Base-by-base conservation (phyloP, 2,329 filamentous ascomycete species). In the Aspergillus thermomutatus region DNA sequence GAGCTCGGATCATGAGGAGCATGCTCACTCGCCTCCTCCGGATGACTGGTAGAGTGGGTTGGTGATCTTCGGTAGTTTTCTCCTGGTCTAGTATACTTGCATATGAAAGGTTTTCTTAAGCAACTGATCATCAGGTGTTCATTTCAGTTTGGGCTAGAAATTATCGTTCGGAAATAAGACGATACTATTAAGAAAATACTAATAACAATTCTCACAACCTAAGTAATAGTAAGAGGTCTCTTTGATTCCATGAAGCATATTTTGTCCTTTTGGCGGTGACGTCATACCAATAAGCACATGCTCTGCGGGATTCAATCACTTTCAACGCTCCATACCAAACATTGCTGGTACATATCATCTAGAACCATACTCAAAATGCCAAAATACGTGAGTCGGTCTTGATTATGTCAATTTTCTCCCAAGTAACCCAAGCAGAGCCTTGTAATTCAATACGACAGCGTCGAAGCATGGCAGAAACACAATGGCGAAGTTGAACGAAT, bases 381-480 rank as follows among this genome's bases (percentile, higher is more conserved):
- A 56, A 68, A 59, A 53, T 61, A 54, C 46, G 59, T 61, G 21
- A 47, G 59, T 46, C 10, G 4, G 6, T 14, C 4, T 3, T 6
- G 3, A 37, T 14, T 9, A 8, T 37, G 45, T 50, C 11, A 3
- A 21, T 14, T 34, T 34, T 23, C 7, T 19, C 17, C 8, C 10
- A 53, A 28, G 11, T 46, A 46, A 23, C 34, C n/a, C 28, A 26
- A 8, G 7, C 51, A 60, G 57, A 60, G 41, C 23, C 43, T 57
- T 25, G 47, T 57, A 28, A 63, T 63, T 52, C 54, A 53, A 21
- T 63, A 60, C 54, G 47, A 62, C 47, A 47, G 17, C 45, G 34
- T 47, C 3, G 61, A 63, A 19, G 55, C 59, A 31, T 63, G 55
- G 26, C 50, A 57, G 45, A 34, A 58, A 41, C 55, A 63, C n/a